These are phyloP conservation scores for Boletus rubescentipes DNA, from an alignment of 768 basidiomycete genomes.

Conservation along the genomic window DNA sequence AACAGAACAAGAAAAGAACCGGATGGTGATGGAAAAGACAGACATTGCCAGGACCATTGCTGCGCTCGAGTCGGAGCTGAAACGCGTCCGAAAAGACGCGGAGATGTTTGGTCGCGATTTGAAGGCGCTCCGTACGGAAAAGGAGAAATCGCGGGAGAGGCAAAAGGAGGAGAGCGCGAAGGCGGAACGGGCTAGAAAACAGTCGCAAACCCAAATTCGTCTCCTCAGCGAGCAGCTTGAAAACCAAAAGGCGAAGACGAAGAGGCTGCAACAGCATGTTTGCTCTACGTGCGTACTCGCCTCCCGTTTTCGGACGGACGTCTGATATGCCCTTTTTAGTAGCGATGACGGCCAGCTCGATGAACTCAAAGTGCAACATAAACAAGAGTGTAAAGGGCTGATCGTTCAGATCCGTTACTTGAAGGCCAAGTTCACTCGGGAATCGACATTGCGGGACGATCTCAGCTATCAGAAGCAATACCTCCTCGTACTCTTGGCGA, in stretches of 20 bases:
- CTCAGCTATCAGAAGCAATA: constrained; percentile 89
- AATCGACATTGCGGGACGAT: constrained; percentile 73
- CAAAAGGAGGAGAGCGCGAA: constrained; percentile 55
- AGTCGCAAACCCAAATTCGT: constrained; percentile 63
- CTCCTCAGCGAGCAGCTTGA: constrained; percentile 67
- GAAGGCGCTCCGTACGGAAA: constrained; percentile 62
- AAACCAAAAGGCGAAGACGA: constrained; percentile 41
- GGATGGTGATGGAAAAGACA: constrained; percentile 58
- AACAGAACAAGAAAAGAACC: constrained; percentile 62
- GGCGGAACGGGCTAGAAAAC: constrained; percentile 65
- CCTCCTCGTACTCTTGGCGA: constrained; percentile 67
- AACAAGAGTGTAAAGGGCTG: constrained; percentile 86
- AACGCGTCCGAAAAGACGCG: constrained; percentile 72
- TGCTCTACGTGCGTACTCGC: constrained; percentile 53
- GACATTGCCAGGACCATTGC: constrained; percentile 68
- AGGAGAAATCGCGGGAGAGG: constrained; percentile 56
- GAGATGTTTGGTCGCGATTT: constrained; percentile 78
- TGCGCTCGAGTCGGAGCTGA: constrained; percentile 68
- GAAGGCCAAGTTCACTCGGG: constrained; percentile 88
- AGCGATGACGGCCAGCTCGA: constrained; percentile 58
- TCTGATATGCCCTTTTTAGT: not conserved
- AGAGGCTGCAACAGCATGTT: constrained; percentile 50
- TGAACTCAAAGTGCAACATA: constrained; percentile 63
- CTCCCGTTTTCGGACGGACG: not conserved
- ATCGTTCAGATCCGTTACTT: constrained; percentile 90